Evolutionary conservation across 1,284 basidiomycete genomes (phyloP), one percentile per base, ranked within the genome.

Genomic region (Sporisorium exsertum): DNA sequence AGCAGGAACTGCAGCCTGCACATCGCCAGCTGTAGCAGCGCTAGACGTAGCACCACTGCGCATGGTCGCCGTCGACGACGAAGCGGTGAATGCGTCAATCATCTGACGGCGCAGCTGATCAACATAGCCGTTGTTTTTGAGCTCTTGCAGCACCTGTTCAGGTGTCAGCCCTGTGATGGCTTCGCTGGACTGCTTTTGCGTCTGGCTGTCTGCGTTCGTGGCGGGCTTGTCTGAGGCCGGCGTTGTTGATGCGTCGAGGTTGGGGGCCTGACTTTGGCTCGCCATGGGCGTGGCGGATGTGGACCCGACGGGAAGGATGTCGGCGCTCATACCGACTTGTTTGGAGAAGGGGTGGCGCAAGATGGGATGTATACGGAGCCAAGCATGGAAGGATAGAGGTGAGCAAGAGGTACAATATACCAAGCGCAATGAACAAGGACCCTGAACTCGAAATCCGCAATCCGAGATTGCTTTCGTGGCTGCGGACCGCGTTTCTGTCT

Each of bases 21-120:
- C 33, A 20, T 27, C 43, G 8, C 35, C 24, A 40, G 62, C 13
- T n/a, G 42, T 1, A 18, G 53, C 13, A 37, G 37, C 5, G 46
- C 18, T 15, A 24, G 49, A 16, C 13, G 22, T 20, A 6, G 18
- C 26, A 22, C 35, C 29, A 20, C 37, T 24, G 3, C n/a, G 12
- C 3, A 5, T 10, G 7, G 10, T 20, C 2, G 33, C 22, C 3
- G 24, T 1, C 10, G 37, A 16, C 15, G 51, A 29, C 3, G 60
- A 8, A 9, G 60, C 35, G 13, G 42, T 43, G 27, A 75, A 75
- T 0, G 72, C 58, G 29, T 75, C 67, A 10, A 63, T 58, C 47
- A 75, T 63, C 50, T 66, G 64, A 18, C 72, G 40, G 6, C 72
- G 55, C 16, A 75, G 24, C 43, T 60, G 56, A 42, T 75, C 72